Evolutionary conservation across 805 yeast genomes (phyloP).

Genomic region (Zygosaccharomyces bisporus): DNA sequence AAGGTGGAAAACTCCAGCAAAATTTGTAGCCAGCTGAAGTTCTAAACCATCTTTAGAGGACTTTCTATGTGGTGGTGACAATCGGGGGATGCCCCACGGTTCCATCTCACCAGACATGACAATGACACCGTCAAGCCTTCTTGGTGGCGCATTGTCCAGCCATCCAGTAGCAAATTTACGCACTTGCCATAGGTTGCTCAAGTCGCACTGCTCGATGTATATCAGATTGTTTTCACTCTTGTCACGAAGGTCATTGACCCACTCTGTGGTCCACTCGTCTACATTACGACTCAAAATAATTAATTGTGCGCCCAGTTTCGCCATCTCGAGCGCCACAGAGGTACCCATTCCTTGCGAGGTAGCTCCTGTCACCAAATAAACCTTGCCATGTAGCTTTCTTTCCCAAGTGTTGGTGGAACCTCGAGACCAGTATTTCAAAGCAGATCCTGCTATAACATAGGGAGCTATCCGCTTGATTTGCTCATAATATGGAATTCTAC

Average conservation of each 20-base stretch:
- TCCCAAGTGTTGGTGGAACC: constrained; percentile 90
- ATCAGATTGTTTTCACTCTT: constrained; percentile 66
- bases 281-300: constrained; percentile 63
- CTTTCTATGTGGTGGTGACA: constrained; percentile 45
- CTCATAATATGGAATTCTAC: constrained; percentile 69
- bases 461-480: constrained; percentile 59
- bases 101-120: constrained; percentile 82
- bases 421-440: constrained; percentile 66
- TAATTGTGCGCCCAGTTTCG: constrained; percentile 80
- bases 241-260: constrained; percentile 71
- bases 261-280: constrained; percentile 77
- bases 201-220: constrained; percentile 88
- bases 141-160: constrained; percentile 86
- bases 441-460: constrained; percentile 41
- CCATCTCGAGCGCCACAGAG: constrained; percentile 66
- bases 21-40: constrained; percentile 77
- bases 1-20: constrained; percentile 75
- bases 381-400: constrained; percentile 86
- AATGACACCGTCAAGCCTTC: constrained; percentile 85
- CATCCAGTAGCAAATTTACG: constrained; percentile 91
- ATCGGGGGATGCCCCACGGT: constrained; percentile 51
- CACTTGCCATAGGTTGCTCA: constrained; percentile 66
- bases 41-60: constrained; percentile 82
- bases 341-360: constrained; percentile 85
- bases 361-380: constrained; percentile 83